These are phyloP conservation scores for Dianthus caryophyllus DNA, from an alignment of 148 eudicot species.

Conservation along the genomic window DNA sequence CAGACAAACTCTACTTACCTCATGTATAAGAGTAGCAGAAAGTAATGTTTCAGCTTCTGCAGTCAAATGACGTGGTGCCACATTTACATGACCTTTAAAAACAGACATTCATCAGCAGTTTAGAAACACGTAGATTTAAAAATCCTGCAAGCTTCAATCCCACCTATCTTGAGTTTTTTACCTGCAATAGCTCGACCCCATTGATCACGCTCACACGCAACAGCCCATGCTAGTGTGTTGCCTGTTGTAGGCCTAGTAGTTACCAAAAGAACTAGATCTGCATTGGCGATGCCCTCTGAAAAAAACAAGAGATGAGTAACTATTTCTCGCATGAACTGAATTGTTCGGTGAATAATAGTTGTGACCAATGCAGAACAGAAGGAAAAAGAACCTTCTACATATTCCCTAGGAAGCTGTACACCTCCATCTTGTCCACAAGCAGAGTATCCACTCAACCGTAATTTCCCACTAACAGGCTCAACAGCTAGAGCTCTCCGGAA, in stretches of 20 bases:
- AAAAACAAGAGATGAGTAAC: constrained; percentile 9
- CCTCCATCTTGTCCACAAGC: constrained; percentile 99
- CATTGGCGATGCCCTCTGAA: constrained; percentile 85
- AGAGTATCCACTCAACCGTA: constrained; percentile 95
- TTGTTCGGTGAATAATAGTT: background rate
- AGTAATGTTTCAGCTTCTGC: constrained; percentile 96
- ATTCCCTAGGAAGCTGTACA: constrained; percentile 90
- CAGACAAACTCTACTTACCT: constrained; percentile 42
- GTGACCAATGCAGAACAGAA: background rate
- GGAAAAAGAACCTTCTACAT: constrained; percentile 68
- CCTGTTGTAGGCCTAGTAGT: constrained; percentile 98
- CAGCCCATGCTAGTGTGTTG: constrained; percentile 99
- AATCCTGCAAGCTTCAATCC: background rate
- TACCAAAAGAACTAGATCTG: constrained; percentile 92
- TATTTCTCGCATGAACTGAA: background rate
- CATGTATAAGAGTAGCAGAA: constrained; percentile 92
- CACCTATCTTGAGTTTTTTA: constrained; percentile 24
- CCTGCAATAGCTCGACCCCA: constrained; percentile 99
- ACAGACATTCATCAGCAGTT: constrained; percentile 8
- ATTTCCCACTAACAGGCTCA: constrained; percentile 90
- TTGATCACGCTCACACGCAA: constrained; percentile 98
- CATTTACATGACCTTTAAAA: constrained; percentile 90
- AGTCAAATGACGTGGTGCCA: constrained; percentile 97
- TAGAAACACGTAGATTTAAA: background rate
- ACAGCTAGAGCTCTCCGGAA: constrained; percentile 86